Percentiles rank a stretch among this genome's conserved stretches.
Conservation (phyloP, 2,329 filamentous ascomycete species). For the Pyrenophora graminea region DNA sequence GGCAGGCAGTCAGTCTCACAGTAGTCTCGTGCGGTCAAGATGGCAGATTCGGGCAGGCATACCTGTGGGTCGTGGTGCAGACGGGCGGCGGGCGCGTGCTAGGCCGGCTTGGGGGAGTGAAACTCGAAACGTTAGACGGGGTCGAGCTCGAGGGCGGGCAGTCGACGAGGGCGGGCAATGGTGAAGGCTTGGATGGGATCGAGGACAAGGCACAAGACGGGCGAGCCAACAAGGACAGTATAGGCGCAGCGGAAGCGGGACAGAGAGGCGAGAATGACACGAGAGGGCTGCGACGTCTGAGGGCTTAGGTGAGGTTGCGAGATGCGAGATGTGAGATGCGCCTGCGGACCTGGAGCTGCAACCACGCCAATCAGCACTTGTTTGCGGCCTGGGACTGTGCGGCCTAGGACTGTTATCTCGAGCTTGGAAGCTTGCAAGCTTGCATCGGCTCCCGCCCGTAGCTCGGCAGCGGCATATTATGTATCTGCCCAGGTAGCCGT, state of each 20-base stretch:
- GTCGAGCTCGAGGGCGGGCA: slow-evolving; percentile 38
- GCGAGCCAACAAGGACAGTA: slow-evolving; percentile 26
- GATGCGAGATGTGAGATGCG: slow-evolving; percentile 10
- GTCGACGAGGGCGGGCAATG: slow-evolving; percentile 29
- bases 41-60: slow-evolving; percentile 29
- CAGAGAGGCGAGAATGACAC: slow-evolving; percentile 18
- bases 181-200: slow-evolving; percentile 17
- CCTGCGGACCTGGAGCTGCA: slow-evolving; percentile 23
- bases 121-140: slow-evolving; percentile 45
- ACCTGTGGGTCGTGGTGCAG: slow-evolving; percentile 38
- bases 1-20: slow-evolving; percentile 34
- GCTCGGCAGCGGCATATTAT: slow-evolving; percentile 21
- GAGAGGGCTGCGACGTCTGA: slow-evolving; percentile 17
- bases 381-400: slow-evolving; percentile 11
- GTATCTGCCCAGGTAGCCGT: slow-evolving; percentile 4
- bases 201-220: slow-evolving; percentile 20
- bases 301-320: slow-evolving; percentile 25
- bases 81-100: slow-evolving; percentile 42
- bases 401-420: slow-evolving; percentile 23
- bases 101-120: slow-evolving; percentile 42
- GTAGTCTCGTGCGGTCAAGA: slow-evolving; percentile 24
- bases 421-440: slow-evolving; percentile 22
- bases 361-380: slow-evolving; percentile 17
- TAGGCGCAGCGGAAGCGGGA: slow-evolving; percentile 28
- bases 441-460: slow-evolving; percentile 26